phyloP scores from a whole-genome alignment of 805 yeast genomes.

The Candida palmyrensis region DNA sequence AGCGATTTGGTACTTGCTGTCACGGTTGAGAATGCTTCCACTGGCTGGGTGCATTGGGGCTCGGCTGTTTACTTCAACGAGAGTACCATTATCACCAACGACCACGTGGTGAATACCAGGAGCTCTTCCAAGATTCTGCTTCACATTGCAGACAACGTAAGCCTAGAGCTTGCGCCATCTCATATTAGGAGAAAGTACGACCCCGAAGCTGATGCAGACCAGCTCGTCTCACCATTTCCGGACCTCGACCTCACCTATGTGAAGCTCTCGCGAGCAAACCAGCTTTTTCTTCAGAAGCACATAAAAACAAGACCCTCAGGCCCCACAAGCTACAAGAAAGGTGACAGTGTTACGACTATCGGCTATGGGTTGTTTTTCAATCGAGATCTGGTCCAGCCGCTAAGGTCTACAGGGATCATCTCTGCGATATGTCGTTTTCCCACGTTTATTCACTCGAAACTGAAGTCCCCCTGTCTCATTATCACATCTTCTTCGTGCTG shows the following conservation, averaged over 20 bases:
- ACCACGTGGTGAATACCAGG: constrained; percentile 29
- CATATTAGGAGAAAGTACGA: too few species aligned
- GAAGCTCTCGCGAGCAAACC: constrained; percentile 10
- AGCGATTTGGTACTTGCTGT: constrained; percentile 1
- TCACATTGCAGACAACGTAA: constrained; percentile 2
- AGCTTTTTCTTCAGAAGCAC: not conserved
- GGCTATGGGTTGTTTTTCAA: constrained; percentile 39
- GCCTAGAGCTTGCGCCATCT: too few species aligned
- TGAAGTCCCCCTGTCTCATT: constrained; percentile 14
- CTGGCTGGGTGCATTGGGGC: constrained; percentile 33
- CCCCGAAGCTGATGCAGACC: constrained; percentile 8
- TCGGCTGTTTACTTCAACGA: constrained; percentile 32
- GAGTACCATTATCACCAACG: constrained; percentile 33
- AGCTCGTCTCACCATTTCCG: constrained; percentile 23
- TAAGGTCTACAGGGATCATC: constrained; percentile 1
- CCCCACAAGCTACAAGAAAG: constrained; percentile 7
- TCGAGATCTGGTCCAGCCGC: constrained; percentile 2
- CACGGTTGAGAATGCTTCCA: constrained; percentile 1
- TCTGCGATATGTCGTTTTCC: constrained; percentile 3
- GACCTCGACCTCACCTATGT: constrained; percentile 37
- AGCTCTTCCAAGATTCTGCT: constrained; percentile 5
- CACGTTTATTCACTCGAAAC: not conserved
- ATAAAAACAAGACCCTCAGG: constrained; percentile 4
- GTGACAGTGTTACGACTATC: constrained; percentile 21
- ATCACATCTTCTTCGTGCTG: constrained; percentile 42